A percentile compares a stretch with the other conserved stretches of the same genome.
Evolutionary conservation across 139 green algal species (phyloP).

Genomic region (Chlorella sp.): DNA sequence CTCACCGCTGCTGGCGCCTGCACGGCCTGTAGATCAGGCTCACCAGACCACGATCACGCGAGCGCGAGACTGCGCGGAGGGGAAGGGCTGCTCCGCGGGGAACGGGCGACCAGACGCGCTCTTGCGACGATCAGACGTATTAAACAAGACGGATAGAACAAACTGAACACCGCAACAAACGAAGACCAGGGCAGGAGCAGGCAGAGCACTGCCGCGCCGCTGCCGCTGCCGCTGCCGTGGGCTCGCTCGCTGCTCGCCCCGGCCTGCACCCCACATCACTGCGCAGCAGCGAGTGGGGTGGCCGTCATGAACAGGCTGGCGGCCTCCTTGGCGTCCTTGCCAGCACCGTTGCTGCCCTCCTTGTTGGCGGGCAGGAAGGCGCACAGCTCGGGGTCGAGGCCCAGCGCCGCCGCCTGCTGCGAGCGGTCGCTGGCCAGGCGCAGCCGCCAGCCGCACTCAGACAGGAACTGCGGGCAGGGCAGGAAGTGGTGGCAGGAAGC

Average conservation of each 20-base stretch:
- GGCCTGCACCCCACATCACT: neutral
- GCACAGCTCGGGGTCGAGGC: neutral
- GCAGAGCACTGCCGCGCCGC: too few species aligned
- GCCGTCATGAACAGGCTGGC: constrained; percentile 24
- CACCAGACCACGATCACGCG: too few species aligned
- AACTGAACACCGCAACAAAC: too few species aligned
- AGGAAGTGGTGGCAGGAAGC: neutral
- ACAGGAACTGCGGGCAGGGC: constrained; percentile 25
- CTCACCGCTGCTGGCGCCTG: too few species aligned
- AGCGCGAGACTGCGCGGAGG: too few species aligned
- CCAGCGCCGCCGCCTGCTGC: constrained; percentile 1
- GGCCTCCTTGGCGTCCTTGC: neutral
- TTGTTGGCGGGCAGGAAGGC: neutral
- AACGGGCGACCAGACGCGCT: too few species aligned
- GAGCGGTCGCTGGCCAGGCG: neutral
- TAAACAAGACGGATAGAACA: too few species aligned
- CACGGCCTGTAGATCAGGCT: too few species aligned
- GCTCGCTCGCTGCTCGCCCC: neutral
- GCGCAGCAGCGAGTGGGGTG: neutral
- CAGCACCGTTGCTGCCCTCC: neutral
- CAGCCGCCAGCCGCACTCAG: constrained; percentile 15
- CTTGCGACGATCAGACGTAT: too few species aligned
- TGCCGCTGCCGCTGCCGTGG: neutral
- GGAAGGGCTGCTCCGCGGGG: too few species aligned
- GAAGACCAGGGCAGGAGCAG: too few species aligned